Evolutionary conservation across 257 asterid species (phyloP).

Genomic region (Primulina huaijiensis): DNA sequence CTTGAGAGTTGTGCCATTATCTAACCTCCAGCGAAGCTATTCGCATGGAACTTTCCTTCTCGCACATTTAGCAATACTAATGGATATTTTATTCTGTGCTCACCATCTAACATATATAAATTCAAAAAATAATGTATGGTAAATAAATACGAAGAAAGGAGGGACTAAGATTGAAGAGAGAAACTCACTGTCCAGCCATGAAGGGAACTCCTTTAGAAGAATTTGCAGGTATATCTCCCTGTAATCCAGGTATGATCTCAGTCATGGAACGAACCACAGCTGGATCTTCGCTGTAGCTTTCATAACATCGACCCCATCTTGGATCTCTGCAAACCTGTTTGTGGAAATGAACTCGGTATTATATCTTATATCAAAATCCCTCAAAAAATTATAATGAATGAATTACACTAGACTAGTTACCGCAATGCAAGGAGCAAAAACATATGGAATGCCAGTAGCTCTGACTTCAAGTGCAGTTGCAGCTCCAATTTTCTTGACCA

Average conservation of each 20-base stretch:
- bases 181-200: constrained; percentile 32
- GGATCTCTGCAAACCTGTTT: constrained; percentile 44
- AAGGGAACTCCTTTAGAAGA: constrained; percentile 38
- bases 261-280: constrained; percentile 36
- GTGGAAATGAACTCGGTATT: neutral
- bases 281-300: constrained; percentile 50
- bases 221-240: constrained; percentile 36
- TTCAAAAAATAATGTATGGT: too few relatives aligned
- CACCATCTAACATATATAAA: neutral
- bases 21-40: neutral
- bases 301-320: constrained; percentile 43
- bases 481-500: constrained; percentile 25
- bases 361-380: too few relatives aligned
- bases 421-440: constrained; percentile 23
- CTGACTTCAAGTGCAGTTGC: constrained; percentile 26
- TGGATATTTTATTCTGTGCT: neutral
- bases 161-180: neutral
- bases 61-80: neutral
- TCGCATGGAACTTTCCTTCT: neutral
- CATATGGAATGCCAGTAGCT: constrained; percentile 24
- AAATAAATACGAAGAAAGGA: neutral
- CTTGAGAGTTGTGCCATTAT: neutral
- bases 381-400: too few relatives aligned
- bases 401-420: neutral
- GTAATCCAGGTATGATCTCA: constrained; percentile 36